A percentile compares a stretch with the other conserved stretches of the same genome.
phyloP scores from a whole-genome alignment of 805 yeast species.

The Lipomyces oligophaga region DNA sequence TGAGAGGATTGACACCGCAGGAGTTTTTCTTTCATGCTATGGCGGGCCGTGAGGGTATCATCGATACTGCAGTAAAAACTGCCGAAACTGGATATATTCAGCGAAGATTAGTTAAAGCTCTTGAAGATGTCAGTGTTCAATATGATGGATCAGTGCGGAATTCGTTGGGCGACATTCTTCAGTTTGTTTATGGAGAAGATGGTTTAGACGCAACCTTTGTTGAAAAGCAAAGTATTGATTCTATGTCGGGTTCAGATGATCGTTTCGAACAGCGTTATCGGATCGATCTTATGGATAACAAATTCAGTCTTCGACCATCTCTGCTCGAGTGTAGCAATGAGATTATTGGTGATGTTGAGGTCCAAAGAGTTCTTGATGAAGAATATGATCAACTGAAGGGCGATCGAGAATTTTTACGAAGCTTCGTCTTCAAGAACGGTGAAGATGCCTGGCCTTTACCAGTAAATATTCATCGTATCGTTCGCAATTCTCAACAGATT shows the following conservation, averaged over 20 bases:
- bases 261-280: constrained; percentile 80
- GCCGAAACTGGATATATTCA: constrained; percentile 99
- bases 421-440: constrained; percentile 81
- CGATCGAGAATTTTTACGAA: constrained; percentile 79
- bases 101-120: constrained; percentile 94
- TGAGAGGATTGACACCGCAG: constrained; percentile 97
- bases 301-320: constrained; percentile 60
- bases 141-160: constrained; percentile 98
- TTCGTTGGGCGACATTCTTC: constrained; percentile 93
- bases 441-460: constrained; percentile 98
- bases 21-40: constrained; percentile 99
- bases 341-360: constrained; percentile 79
- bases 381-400: constrained; percentile 73
- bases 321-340: constrained; percentile 85
- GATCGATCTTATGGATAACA: constrained; percentile 74
- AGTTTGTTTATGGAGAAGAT: constrained; percentile 97
- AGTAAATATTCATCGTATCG: constrained; percentile 90
- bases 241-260: constrained; percentile 87
- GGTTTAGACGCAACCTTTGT: constrained; percentile 98
- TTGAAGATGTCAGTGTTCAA: constrained; percentile 96
- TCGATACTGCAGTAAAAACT: constrained; percentile 98
- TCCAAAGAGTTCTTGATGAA: constrained; percentile 75
- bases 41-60: constrained; percentile 99
- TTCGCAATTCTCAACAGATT: constrained; percentile 95
- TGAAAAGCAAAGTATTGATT: constrained; percentile 91